Percentiles rank a stretch among this genome's conserved stretches.
phyloP scores from a whole-genome alignment of 768 basidiomycete genomes.

The Ramaria rubella region DNA sequence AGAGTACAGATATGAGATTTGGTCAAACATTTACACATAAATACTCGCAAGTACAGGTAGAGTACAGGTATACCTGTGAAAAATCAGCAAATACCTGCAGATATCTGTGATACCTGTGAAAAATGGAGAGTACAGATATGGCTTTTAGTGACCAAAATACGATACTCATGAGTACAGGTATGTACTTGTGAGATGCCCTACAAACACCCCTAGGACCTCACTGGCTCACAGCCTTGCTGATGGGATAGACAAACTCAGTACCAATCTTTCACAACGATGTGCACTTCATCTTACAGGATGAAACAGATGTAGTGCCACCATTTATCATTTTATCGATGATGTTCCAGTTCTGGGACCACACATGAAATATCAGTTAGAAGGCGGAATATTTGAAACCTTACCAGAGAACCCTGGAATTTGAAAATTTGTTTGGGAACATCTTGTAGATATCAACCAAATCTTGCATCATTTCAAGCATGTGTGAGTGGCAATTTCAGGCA shows the following conservation, averaged over 20 bases:
- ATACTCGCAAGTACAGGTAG: no score
- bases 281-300: constrained; percentile 12
- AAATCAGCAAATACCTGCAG: no score
- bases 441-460: constrained; percentile 20
- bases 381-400: constrained; percentile 13
- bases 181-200: no score
- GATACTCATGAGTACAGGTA: no score
- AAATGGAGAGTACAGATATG: no score
- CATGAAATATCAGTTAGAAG: constrained; percentile 1
- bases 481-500: constrained; percentile 29
- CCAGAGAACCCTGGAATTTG: constrained; percentile 20
- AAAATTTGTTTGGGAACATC: no score
- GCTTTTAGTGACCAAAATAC: no score
- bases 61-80: no score
- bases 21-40: no score
- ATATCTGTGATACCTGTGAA: no score
- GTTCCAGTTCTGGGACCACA: constrained; percentile 16
- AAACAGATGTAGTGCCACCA: constrained; percentile 2
- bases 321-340: constrained; percentile 28
- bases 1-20: no score
- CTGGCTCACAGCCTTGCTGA: constrained; percentile 11
- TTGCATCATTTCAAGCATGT: constrained; percentile 19
- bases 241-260: constrained; percentile 13
- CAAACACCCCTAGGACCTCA: no score
- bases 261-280: constrained; percentile 11